Base-by-base conservation (phyloP, 1,284 basidiomycete genomes). In the Rugosomyces carneus region DNA sequence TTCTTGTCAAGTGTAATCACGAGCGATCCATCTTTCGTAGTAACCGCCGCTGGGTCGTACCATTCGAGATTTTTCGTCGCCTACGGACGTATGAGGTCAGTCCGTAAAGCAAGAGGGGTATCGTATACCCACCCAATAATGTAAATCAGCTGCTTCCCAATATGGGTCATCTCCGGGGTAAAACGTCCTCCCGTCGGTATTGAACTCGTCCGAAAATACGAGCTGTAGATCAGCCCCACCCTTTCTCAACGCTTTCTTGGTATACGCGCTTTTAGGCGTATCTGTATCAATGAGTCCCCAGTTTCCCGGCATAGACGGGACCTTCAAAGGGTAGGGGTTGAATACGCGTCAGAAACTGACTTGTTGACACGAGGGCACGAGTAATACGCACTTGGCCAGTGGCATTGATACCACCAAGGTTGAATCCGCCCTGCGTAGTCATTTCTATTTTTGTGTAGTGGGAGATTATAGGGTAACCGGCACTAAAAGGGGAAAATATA, bases 41-140 rank as follows among this genome's bases (percentile, higher is more conserved):
- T n/a, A n/a, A n/a, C n/a, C n/a, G n/a, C 84, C 8, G 72, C 75
- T 0, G 94, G 94, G 56, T 91, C 85, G 65, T 89, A 76, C 74
- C 74, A 76, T 51, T 76, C 72, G 53, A 76, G 47, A 50, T 75
- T 75, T 48, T 71, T 71, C 3, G 72, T 75, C 67, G 51, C 60
- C 68, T 72, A 41, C 16, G n/a, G n/a, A n/a, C n/a, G n/a, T n/a
- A n/a, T n/a, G n/a, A n/a, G n/a, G n/a, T 9, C 2, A 11, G 9
- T 15, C 40, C 19, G 21, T 5, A 29, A 11, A 13, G 5, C 16
- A 32, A 21, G 36, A 27, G 10, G 32, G 11, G 2, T 13, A n/a
- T 37, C 15, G 19, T 68, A 50, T 42, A 72, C 73, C 48, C 51
- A 65, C 66, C 71, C 71, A 73, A 49, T 73, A 73, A 51, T 72